Percentiles rank a stretch among this genome's conserved stretches.
Conservation (phyloP, 2,329 filamentous ascomycete species). For the Samsoniella hepiali region DNA sequence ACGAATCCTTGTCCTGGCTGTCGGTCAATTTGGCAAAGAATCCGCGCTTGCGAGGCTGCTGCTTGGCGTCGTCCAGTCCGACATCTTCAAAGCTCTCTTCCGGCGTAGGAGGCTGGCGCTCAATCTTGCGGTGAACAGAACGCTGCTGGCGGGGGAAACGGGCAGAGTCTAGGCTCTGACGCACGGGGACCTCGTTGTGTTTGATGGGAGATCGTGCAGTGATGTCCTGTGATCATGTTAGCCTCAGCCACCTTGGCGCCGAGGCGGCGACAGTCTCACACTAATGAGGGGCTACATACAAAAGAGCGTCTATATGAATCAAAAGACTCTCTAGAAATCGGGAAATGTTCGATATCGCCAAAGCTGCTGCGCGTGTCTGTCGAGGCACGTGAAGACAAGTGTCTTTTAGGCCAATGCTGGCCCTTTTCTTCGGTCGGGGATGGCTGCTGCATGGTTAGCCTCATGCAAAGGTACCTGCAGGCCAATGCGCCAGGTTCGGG, state of each 20-base stretch:
- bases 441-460: conserved; percentile 51
- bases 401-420: conserved; percentile 63
- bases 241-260: conserved; percentile 4
- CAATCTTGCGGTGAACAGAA: conserved; percentile 56
- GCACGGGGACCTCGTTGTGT: conserved; percentile 56
- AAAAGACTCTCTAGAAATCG: conserved; percentile 93
- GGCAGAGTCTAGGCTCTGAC: conserved; percentile 78
- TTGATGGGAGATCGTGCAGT: conserved; percentile 78
- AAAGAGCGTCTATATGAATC: conserved; percentile 96
- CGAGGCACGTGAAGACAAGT: conserved; percentile 51
- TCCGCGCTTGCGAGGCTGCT: conserved; percentile 53
- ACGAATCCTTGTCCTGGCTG: conserved; percentile 35
- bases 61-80: conserved; percentile 72
- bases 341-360: conserved; percentile 86
- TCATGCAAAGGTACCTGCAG: neutral
- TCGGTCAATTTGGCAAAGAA: conserved; percentile 79
- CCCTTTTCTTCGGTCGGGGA: conserved; percentile 82
- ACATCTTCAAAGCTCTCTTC: conserved; percentile 90
- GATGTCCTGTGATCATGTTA: conserved; percentile 65
- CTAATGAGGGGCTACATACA: conserved; percentile 50
- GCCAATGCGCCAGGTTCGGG: neutral
- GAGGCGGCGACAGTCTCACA: neutral
- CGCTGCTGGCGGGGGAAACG: conserved; percentile 61
- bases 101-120: conserved; percentile 59
- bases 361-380: conserved; percentile 59